These are phyloP conservation scores for Stylonectria norvegica DNA, from an alignment of 2,329 filamentous ascomycete species.

Conservation along the genomic window DNA sequence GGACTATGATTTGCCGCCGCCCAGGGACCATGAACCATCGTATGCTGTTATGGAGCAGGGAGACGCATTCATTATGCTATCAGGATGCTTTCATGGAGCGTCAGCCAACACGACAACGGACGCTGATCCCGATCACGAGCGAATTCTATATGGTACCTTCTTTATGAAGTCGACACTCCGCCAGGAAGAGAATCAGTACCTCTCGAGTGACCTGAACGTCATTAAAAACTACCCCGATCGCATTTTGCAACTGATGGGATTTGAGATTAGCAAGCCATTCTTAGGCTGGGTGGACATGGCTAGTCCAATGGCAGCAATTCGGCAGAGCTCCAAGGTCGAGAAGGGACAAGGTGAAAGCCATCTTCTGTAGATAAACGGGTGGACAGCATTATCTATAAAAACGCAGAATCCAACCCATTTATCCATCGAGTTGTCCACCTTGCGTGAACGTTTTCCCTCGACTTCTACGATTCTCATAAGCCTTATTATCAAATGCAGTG, in stretches of 20 bases:
- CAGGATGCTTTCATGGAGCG: conserved; percentile 4
- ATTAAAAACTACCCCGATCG: conserved; percentile 1
- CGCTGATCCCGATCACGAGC: conserved; percentile 4
- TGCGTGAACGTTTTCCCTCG: no score
- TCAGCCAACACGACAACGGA: conserved; percentile 4
- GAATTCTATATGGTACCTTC: conserved; percentile 3
- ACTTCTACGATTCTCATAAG: no score
- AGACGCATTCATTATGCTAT: conserved; percentile 6
- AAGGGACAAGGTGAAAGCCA: no score
- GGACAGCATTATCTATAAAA: no score
- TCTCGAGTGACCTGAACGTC: not conserved
- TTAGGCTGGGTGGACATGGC: not conserved
- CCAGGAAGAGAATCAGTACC: conserved; percentile 2
- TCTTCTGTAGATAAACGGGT: no score
- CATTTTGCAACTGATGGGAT: conserved; percentile 1
- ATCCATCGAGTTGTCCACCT: no score
- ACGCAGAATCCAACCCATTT: no score
- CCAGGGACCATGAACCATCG: not conserved
- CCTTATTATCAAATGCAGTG: no score
- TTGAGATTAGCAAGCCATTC: not conserved
- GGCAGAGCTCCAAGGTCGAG: no score
- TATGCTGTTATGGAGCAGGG: conserved; percentile 4
- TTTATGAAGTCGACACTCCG: not conserved
- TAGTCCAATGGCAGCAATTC: not conserved
- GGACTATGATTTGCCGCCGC: not conserved